These are phyloP conservation scores for Linum lewisii DNA, from an alignment of 345 rosid species.

Conservation along the genomic window DNA sequence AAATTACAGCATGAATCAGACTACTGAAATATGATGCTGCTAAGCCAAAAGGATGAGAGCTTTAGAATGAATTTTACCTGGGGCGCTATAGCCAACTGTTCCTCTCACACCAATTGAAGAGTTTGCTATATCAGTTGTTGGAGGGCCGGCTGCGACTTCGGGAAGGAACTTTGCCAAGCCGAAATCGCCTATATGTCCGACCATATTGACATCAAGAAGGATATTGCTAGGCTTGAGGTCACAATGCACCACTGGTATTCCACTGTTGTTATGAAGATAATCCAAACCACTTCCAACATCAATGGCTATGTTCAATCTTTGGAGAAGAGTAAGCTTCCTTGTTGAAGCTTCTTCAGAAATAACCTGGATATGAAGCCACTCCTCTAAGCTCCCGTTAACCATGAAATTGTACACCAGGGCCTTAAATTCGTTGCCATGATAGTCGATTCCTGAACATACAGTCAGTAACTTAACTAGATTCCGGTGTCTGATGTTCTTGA, in stretches of 20 bases:
- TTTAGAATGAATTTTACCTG: slow-evolving; percentile 1
- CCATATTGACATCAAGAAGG: slow-evolving; percentile 8
- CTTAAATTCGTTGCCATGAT: not conserved
- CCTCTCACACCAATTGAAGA: not conserved
- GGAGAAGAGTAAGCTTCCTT: slow-evolving; percentile 7
- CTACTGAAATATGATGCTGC: not conserved
- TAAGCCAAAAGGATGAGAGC: not conserved
- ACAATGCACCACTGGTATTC: slow-evolving; percentile 6
- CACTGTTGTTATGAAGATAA: slow-evolving; percentile 7
- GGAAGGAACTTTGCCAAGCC: slow-evolving; percentile 8
- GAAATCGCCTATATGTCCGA: slow-evolving; percentile 14
- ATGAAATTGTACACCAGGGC: not conserved
- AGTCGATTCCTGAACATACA: not conserved
- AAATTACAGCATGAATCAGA: too few relatives aligned
- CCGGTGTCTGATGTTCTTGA: not conserved
- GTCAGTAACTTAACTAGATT: not conserved
- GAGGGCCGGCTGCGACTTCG: not conserved
- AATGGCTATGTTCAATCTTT: slow-evolving; percentile 12
- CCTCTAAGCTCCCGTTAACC: slow-evolving; percentile 1
- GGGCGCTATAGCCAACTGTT: slow-evolving; percentile 11
- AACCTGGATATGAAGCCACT: not conserved
- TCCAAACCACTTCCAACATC: slow-evolving; percentile 10
- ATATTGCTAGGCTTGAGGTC: slow-evolving; percentile 16
- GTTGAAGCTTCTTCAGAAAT: not conserved
- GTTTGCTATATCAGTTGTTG: not conserved